Evolutionary conservation across 495 filamentous ascomycete species (phyloP), one percentile per base, ranked within the genome.

Genomic region (Hamigera avellanea): DNA sequence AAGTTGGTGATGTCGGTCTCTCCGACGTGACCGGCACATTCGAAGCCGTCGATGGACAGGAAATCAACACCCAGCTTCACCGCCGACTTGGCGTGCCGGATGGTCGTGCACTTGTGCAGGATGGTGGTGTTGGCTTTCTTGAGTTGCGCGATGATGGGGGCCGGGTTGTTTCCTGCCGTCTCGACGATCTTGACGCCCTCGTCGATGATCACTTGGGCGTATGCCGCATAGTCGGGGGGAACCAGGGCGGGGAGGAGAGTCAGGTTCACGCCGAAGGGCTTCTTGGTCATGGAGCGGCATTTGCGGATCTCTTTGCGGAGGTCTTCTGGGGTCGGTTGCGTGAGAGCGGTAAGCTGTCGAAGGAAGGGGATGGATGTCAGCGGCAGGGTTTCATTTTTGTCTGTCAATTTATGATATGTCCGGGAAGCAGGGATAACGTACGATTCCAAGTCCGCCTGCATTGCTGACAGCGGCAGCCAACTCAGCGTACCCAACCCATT

Each of bases 1-100:
- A 96, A 91, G 61, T 98, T 98, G 44, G 91, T 95, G 59, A 98
- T 94, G 51, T 98, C 91, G 30, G 73, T 73, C 68, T 98, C 91
- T 44, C 91, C 91, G 34, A 98, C 88, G 56, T 89, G 93, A 36
- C 91, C 91, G 15, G 86, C 91, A 59, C 91, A 98, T 60, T 98
- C 91, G 48, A 98, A 96, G 14, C 91, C 91, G 50, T 98, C 91
- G 48, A 98, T 96, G 19, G 78, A 85, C 23, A 98, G 64, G 61
- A 98, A 98, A 58, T 98, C 91, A 0, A 95, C 91, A 35, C 91
- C 91, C 25, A 96, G 78, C 62, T 93, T 94, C 41, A 94, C 74
- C 29, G 91, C 91, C 27, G 79, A 82, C 57, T 87, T 79, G 23
- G 91, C 91, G 50, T 98, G 91, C 14, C 89, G 67, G 58, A 98